Evolutionary conservation across 2,329 filamentous ascomycete species (phyloP), one percentile per base, ranked within the genome.

Genomic region (Tolypocladium tundrense): DNA sequence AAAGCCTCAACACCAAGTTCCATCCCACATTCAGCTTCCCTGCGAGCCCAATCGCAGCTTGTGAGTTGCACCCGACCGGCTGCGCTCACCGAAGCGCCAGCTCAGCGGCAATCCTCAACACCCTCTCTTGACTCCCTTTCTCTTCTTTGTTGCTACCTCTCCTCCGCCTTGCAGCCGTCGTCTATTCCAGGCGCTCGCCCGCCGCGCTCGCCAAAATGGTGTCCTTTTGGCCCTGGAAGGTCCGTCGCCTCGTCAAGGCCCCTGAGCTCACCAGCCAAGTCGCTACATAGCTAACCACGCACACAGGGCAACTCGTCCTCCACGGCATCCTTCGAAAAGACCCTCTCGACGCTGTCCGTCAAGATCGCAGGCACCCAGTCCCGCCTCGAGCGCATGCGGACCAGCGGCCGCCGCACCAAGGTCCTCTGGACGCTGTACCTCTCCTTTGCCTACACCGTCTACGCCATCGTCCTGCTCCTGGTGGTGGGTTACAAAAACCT

Each of bases 361-460:
- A 96, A 94, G 75, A 97, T 99, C 71, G 80, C 87, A 45, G 82
- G 85, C 62, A 85, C 87, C 2, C 88, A 88, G 65, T 77, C 86
- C 48, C 84, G 81, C 55, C 86, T 97, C 63, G 91, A 96, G 67
- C 79, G 78, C 48, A 80, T 88, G 43, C 85, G 90, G 53, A 81
- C 87, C 64, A 83, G 82, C 60, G 85, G 89, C 54, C 85, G 93
- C 59, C 88, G 92, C 59, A 82, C 88, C 66, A 93, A 88, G 65
- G 90, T 91, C 42, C 82, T 97, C 57, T 91, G 87, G 84, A 96
- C 91, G 0, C 82, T 99, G 16, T 99, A 97, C 71, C 86, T 92
- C 3, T 86, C 86, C 58, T 93, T 99, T 66, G 90, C 88, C 55
- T 99, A 97, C 72, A 86, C 97, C 4, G 83, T 97, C 53, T 92